Evolutionary conservation across 805 yeast species (phyloP), one percentile per base, ranked within the genome.

Genomic region (Saturnispora dispora): DNA sequence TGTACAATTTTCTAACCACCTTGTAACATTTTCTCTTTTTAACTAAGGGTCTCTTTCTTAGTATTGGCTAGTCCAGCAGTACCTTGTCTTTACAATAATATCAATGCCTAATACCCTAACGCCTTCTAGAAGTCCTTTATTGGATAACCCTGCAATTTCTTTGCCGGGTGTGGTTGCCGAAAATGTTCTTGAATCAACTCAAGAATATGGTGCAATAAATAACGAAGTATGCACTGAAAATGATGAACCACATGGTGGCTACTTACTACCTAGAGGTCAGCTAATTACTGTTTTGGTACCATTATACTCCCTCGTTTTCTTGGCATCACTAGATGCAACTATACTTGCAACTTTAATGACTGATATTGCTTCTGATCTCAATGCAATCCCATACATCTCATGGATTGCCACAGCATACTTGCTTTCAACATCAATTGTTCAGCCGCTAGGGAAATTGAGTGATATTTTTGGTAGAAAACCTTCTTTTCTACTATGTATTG

Each of bases 371-470:
- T 79, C 86, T 1, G 88, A 83, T 57, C 75, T 84, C 59, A 69
- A 82, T 56, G 82, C 81, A 0, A 69, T 83, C 43, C 79, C 81
- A 3, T 76, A 76, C 55, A 73, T 83, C 27, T 76, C 88, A 15
- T 83, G 88, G 88, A 81, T 84, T 23, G 89, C 87, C 2, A 81
- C 88, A 0, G 76, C 87, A 0, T 84, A 84, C 58, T 66, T 84
- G 42, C 66, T 84, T 42, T 78, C 88, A 1, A 77, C 83, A 43
- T 80, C 89, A 0, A 84, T 87, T 2, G 81, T 82, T 61, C 90
- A 84, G 63, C 90, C 90, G 2, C 64, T 84, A 22, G 90, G 90
- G 8, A 83, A 82, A 58, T 60, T 84, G 7, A 79, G 85, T 15
- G 90, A 84, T 59, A 82, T 83, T 27, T 83, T 83, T 61, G 89